Percentiles rank a stretch among this genome's conserved stretches.
Conservation (phyloP, 2,329 filamentous ascomycete genomes). For the Fusarium tuaranense region DNA sequence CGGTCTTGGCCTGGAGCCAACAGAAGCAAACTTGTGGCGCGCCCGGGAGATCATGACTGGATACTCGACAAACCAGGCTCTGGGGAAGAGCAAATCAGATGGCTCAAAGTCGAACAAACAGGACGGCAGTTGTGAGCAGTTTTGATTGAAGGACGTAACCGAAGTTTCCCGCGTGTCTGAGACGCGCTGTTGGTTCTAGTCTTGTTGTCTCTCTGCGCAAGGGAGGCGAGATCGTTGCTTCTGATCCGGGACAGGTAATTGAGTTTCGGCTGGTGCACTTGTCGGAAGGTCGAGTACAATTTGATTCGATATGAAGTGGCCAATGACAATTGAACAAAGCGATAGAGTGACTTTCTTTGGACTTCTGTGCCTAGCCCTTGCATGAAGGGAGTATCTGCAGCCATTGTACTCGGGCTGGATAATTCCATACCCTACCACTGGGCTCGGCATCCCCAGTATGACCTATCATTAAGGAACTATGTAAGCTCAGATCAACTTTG, state of each 20-base stretch:
- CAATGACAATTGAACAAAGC: not conserved
- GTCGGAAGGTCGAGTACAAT: not conserved
- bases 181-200: not conserved
- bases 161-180: not conserved
- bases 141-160: not conserved
- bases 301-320: not conserved
- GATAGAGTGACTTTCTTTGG: not conserved
- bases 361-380: not conserved
- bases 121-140: not conserved
- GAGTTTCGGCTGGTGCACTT: not conserved
- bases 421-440: not conserved
- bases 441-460: not conserved
- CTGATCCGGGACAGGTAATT: not conserved
- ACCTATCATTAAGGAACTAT: not conserved
- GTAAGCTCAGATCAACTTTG: not conserved
- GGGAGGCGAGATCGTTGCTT: not conserved
- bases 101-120: not conserved
- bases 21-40: not conserved
- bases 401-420: not conserved
- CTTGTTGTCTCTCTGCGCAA: not conserved
- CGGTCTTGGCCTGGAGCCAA: not conserved
- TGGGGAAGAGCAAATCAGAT: not conserved
- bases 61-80: not conserved
- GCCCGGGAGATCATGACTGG: not conserved
- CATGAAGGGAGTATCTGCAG: not conserved